Base-by-base conservation (phyloP, 805 yeast species). In the Debaryomyces castellii region DNA sequence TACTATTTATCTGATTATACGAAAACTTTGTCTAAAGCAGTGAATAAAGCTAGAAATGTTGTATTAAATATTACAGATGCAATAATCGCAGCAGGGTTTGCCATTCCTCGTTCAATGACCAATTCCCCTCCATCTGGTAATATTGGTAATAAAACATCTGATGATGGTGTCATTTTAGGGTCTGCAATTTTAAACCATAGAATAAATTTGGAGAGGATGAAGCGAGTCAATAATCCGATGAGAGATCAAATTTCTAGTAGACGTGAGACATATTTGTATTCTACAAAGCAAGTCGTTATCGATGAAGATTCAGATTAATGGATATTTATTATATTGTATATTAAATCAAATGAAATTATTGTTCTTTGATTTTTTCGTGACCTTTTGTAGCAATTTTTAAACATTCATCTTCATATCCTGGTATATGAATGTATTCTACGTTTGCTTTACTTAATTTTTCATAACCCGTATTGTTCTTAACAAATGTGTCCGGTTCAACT, bases 401-500 rank as follows among this genome's bases (percentile, higher is more conserved):
- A 44, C 89, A 81, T 51, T 76, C 80, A 10, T 81, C 81, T 57
- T 89, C 96, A 59, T 80, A 83, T 0, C 98, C 99, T 0, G 91
- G 87, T 21, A 94, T 79, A 52, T 85, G 87, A 9, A 88, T 73
- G 57, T 92, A 92, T 47, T 78, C 84, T 11, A 92, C 76, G 0
- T 83, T 86, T 1, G 72, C 71, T 0, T 61, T 72, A n/a, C 68
- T 69, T 37, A 94, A 69, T 56, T 77, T 79, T 5, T 65, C 59
- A 18, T 67, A 67, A 12, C 96, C 87, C 3, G 78, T 72, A 59
- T 94, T 94, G 47, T 84, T 77, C 58, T 81, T 75, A n/a, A 94
- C 87, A 70, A 94, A 94, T 0, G 86, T 87, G 27, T 81, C 85
- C 0, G 99, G 99, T 64, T 94, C 99, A 51, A 83, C 60, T 1